Conservation (phyloP, 2,329 filamentous ascomycete genomes). For the Didymella arachidicola region DNA sequence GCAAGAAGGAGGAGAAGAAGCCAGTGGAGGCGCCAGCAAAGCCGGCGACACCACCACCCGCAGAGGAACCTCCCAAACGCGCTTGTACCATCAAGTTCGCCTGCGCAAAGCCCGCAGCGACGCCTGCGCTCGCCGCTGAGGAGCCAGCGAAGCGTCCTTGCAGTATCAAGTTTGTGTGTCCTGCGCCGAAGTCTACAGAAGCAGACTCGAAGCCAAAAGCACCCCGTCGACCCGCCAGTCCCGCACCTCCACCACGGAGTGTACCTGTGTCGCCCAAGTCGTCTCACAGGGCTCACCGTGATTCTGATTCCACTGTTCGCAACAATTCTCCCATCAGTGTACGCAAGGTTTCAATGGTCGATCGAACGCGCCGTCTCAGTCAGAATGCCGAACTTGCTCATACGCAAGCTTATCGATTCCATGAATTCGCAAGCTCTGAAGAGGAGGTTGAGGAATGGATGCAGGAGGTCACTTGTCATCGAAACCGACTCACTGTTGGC, state of each 20-base stretch:
- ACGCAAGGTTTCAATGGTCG: conserved; percentile 48
- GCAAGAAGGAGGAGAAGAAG: conserved; percentile 57
- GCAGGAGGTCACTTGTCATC: conserved; percentile 69
- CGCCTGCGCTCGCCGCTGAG: conserved; percentile 17
- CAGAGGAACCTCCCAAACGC: conserved; percentile 57
- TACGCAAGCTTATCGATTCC: conserved; percentile 71
- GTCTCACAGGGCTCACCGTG: conserved; percentile 52
- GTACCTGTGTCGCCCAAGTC: conserved; percentile 42
- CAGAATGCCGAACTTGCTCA: conserved; percentile 55
- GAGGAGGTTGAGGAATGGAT: conserved; percentile 94
- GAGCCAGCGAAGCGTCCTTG: conserved; percentile 63
- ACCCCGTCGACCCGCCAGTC: conserved; percentile 55
- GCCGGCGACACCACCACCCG: conserved; percentile 25
- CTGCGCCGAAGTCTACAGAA: conserved; percentile 57
- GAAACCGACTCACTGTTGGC: conserved; percentile 80
- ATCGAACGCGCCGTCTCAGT: conserved; percentile 47
- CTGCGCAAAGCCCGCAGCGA: conserved; percentile 53
- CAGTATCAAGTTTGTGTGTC: conserved; percentile 77
- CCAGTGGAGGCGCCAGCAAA: conserved; percentile 29
- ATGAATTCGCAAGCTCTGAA: conserved; percentile 89
- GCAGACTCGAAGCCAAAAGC: conserved; percentile 46
- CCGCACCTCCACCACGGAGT: conserved; percentile 48
- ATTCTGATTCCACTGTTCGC: conserved; percentile 60
- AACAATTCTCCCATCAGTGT: conserved; percentile 57
- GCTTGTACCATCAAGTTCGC: conserved; percentile 76